phyloP scores from a whole-genome alignment of 1,284 basidiomycete genomes.

The Cutaneotrichosporon arboriforme region DNA sequence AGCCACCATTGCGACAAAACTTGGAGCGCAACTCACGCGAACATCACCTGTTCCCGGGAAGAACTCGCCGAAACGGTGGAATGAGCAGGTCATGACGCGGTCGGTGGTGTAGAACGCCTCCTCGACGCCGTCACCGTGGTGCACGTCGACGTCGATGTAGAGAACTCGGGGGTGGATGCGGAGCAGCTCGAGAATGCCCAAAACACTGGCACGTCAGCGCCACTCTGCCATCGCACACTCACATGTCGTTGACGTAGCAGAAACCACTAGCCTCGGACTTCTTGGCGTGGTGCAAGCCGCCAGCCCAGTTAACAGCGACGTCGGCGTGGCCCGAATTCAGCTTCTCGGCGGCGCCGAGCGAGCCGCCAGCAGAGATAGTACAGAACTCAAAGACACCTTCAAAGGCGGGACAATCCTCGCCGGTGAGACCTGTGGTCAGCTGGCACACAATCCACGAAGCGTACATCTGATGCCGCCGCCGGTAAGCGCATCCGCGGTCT shows the following conservation, averaged over 20 bases:
- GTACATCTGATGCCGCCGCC: constrained; percentile 74
- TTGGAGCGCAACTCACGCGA: constrained; percentile 41
- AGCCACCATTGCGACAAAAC: not conserved
- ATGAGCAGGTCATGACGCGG: constrained; percentile 90
- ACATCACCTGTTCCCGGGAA: constrained; percentile 91
- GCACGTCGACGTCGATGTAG: constrained; percentile 97
- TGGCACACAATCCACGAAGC: constrained; percentile 41
- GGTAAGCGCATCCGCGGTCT: constrained; percentile 76
- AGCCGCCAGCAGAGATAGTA: constrained; percentile 91
- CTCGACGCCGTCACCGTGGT: constrained; percentile 97
- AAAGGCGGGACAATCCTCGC: constrained; percentile 94
- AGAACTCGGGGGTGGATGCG: constrained; percentile 73
- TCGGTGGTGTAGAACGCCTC: constrained; percentile 98
- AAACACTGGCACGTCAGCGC: constrained; percentile 57
- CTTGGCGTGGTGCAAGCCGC: constrained; percentile 96
- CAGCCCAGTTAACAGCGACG: constrained; percentile 96
- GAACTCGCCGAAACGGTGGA: constrained; percentile 96
- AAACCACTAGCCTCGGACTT: constrained; percentile 94
- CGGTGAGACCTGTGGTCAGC: constrained; percentile 63
- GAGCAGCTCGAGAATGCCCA: constrained; percentile 80
- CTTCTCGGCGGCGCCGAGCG: constrained; percentile 75
- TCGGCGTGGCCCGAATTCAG: constrained; percentile 78
- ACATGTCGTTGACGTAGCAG: constrained; percentile 89
- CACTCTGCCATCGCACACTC: constrained; percentile 10
- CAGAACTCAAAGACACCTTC: constrained; percentile 97